Evolutionary conservation across 2,329 filamentous ascomycete genomes (phyloP).

Genomic region (Neurospora crassa): DNA sequence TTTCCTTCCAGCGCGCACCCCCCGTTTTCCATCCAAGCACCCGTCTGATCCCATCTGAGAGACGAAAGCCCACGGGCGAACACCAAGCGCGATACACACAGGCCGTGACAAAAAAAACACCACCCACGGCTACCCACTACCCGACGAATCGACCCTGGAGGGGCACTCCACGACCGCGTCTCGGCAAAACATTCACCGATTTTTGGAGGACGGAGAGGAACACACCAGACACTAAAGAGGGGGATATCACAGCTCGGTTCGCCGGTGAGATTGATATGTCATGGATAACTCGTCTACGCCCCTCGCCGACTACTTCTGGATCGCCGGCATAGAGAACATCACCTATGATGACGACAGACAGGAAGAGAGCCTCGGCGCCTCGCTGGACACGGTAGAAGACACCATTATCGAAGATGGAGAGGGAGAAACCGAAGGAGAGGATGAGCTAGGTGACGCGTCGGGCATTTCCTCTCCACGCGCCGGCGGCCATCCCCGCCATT

Average conservation of each 20-base stretch:
- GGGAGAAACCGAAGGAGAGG: constrained; percentile 29
- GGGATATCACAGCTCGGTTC: constrained; percentile 1
- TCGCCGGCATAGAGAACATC: constrained; percentile 60
- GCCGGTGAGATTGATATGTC: constrained; percentile 24
- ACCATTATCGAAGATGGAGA: constrained; percentile 57
- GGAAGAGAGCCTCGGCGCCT: constrained; percentile 3
- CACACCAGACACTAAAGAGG: background rate
- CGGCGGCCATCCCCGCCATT: constrained; percentile 39
- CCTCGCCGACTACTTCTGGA: constrained; percentile 69
- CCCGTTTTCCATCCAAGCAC: background rate
- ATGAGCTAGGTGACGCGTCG: constrained; percentile 18
- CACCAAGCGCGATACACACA: background rate
- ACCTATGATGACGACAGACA: constrained; percentile 44
- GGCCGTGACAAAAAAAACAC: background rate
- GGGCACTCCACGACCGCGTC: background rate
- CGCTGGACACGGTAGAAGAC: constrained; percentile 36
- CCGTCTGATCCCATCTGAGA: background rate
- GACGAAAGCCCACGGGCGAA: background rate
- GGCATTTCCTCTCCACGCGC: constrained; percentile 24
- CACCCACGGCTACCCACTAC: background rate
- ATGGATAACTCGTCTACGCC: constrained; percentile 55
- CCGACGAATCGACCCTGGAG: constrained; percentile 3
- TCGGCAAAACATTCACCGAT: background rate
- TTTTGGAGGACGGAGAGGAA: background rate
- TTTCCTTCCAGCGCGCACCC: background rate